These are phyloP conservation scores for Sordariomycetes sp. DNA, from an alignment of 2,329 filamentous ascomycete genomes.

Conservation along the genomic window DNA sequence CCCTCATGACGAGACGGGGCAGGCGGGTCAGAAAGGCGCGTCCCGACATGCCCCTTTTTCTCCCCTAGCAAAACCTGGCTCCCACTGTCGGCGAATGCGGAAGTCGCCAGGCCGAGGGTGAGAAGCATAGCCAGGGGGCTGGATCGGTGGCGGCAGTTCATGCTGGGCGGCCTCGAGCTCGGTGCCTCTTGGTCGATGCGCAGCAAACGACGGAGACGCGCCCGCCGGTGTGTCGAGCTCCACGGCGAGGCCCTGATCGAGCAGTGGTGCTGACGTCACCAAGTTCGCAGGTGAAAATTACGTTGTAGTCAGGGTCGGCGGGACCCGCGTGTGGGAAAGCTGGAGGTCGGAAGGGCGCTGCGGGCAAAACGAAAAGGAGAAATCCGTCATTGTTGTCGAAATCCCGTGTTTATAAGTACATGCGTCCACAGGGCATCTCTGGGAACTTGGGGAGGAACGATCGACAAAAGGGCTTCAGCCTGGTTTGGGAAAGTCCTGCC, in stretches of 20 bases:
- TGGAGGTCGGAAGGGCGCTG: not conserved
- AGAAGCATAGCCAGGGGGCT: constrained; percentile 13
- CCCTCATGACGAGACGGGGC: constrained; percentile 23
- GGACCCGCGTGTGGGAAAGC: not conserved
- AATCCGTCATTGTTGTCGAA: not conserved
- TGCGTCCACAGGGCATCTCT: not conserved
- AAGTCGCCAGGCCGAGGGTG: constrained; percentile 17
- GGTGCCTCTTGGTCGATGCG: not conserved
- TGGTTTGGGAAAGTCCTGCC: not conserved
- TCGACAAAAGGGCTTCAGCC: not conserved
- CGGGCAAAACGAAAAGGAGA: not conserved
- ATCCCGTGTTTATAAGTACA: not conserved
- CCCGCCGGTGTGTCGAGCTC: not conserved
- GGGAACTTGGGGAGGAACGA: not conserved
- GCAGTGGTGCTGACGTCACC: not conserved
- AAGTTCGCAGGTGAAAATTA: not conserved
- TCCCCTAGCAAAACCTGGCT: not conserved
- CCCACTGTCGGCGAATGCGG: constrained; percentile 12
- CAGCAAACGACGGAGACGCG: not conserved
- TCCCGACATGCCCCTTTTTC: constrained; percentile 1
- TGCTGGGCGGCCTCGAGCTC: not conserved
- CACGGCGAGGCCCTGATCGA: not conserved
- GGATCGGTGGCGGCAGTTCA: not conserved
- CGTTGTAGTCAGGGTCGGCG: not conserved
- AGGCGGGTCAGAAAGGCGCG: constrained; percentile 6